Evolutionary conservation across 2,329 filamentous ascomycete species (phyloP).

Genomic region (Hypoxylon sp.): DNA sequence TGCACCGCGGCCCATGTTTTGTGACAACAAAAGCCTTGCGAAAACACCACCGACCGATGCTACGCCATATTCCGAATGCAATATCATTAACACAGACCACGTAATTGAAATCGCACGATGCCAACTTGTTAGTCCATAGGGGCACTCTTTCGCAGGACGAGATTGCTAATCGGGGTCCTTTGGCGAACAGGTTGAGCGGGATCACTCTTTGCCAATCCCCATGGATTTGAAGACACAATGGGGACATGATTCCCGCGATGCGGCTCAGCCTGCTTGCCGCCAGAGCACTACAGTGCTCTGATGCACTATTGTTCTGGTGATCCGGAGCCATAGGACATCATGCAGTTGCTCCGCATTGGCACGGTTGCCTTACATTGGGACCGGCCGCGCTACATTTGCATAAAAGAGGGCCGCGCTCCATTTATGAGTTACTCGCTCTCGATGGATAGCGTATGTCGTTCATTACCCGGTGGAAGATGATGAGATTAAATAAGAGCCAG

Average conservation of each 20-base stretch:
- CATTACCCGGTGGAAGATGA: neutral
- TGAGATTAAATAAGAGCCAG: neutral
- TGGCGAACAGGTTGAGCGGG: conserved; percentile 1
- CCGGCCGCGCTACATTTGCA: conserved; percentile 9
- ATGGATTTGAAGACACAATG: neutral
- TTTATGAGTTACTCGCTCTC: conserved; percentile 1
- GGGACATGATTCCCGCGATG: conserved; percentile 19
- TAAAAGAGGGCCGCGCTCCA: conserved; percentile 25
- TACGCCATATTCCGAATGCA: conserved; percentile 18
- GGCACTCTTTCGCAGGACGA: conserved; percentile 1
- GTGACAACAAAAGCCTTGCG: conserved; percentile 15
- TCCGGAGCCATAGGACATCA: conserved; percentile 31
- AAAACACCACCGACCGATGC: conserved; percentile 4
- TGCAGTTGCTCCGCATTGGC: conserved; percentile 30
- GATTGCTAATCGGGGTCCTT: neutral
- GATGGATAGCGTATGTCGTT: neutral
- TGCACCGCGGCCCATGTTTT: conserved; percentile 40
- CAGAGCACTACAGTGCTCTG: conserved; percentile 39
- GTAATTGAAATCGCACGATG: neutral
- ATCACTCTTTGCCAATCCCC: too few relatives aligned
- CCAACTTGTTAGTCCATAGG: neutral
- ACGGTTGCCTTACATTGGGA: conserved; percentile 33
- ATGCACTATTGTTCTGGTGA: conserved; percentile 33
- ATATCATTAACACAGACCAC: conserved; percentile 16
- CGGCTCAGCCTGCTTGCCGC: conserved; percentile 27